These are phyloP conservation scores for Colletotrichum trifolii DNA, from an alignment of 2,329 filamentous ascomycete genomes.

Conservation along the genomic window DNA sequence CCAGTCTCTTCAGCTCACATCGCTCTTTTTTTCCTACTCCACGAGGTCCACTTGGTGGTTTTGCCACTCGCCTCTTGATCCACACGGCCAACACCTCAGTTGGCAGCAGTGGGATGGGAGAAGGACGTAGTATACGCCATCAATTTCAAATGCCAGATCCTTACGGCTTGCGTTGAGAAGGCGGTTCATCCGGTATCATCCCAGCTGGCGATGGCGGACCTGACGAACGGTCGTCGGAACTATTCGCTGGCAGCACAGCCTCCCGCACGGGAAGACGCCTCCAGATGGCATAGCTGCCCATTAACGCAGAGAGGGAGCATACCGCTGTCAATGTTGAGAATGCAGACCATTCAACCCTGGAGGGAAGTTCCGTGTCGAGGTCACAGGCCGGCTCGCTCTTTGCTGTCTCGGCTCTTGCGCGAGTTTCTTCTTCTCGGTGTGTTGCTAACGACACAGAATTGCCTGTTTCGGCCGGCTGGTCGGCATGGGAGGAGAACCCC, in stretches of 20 bases:
- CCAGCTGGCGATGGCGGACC: no score
- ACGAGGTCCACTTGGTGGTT: slow-evolving; percentile 25
- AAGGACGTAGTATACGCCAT: neutral
- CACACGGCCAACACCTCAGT: slow-evolving; percentile 20
- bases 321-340: no score
- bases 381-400: neutral
- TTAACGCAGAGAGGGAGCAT: no score
- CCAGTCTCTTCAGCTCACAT: slow-evolving; percentile 12
- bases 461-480: neutral
- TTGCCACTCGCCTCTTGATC: slow-evolving; percentile 17
- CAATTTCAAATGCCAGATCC: no score
- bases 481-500: slow-evolving; percentile 5
- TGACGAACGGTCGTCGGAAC: no score
- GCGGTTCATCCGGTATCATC: no score
- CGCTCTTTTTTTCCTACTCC: slow-evolving; percentile 13
- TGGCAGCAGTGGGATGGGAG: neutral
- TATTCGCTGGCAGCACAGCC: no score
- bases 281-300: no score
- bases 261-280: no score
- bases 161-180: no score
- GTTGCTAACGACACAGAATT: neutral
- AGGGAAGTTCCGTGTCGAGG: slow-evolving; percentile 18
- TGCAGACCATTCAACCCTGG: neutral
- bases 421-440: neutral
- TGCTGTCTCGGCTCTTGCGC: neutral